Evolutionary conservation across 1,139 yeast species (phyloP).

Genomic region (Magnusiomyces suaveolens): DNA sequence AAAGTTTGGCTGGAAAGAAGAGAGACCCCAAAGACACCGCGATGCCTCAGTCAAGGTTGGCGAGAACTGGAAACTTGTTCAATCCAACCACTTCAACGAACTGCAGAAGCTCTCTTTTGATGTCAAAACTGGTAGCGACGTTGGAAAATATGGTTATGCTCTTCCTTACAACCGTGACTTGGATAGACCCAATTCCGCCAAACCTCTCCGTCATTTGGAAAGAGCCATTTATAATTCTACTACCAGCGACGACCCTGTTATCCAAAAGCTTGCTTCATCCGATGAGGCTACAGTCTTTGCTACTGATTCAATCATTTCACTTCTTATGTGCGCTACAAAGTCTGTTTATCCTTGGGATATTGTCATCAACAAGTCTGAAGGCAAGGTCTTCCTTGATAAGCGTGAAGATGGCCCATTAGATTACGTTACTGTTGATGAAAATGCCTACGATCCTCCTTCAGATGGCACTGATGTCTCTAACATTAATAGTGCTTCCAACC

Average conservation of each 20-base stretch:
- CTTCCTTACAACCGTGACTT: conserved; percentile 44
- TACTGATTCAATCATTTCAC: conserved; percentile 48
- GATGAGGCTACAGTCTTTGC: conserved; percentile 41
- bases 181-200: conserved; percentile 38
- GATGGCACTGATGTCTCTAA: conserved; percentile 39
- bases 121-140: conserved; percentile 37
- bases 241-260: conserved; percentile 51
- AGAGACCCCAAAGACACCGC: conserved; percentile 40
- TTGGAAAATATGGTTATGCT: conserved; percentile 41
- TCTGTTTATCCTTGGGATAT: conserved; percentile 58
- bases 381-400: conserved; percentile 47
- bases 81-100: conserved; percentile 48
- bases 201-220: conserved; percentile 39
- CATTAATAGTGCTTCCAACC: conserved; percentile 43
- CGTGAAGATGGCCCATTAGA: conserved; percentile 50
- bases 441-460: conserved; percentile 44
- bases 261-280: conserved; percentile 37
- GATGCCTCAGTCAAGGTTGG: conserved; percentile 47
- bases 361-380: conserved; percentile 45
- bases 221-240: conserved; percentile 45
- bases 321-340: conserved; percentile 55
- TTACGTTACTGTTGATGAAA: conserved; percentile 50
- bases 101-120: conserved; percentile 46
- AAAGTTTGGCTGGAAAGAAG: conserved; percentile 39
- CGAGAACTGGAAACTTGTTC: conserved; percentile 43